These are phyloP conservation scores for Citeromyces nyonsensis DNA, from an alignment of 805 yeast genomes.

Conservation along the genomic window DNA sequence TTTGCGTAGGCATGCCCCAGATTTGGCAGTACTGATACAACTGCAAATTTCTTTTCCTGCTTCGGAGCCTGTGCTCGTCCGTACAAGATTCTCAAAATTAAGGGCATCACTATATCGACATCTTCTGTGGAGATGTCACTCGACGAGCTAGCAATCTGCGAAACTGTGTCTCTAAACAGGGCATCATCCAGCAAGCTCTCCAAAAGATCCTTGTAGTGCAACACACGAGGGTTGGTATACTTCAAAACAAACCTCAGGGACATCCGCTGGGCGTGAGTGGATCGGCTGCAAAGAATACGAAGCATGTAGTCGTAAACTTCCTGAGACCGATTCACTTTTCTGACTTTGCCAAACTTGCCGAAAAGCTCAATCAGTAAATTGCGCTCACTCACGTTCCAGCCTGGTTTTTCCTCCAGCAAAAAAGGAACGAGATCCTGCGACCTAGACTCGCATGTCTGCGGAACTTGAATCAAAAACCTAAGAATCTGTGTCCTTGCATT, in stretches of 20 bases:
- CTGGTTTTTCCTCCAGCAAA: slow-evolving; percentile 20
- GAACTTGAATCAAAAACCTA: slow-evolving; percentile 38
- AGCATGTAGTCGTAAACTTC: slow-evolving; percentile 38
- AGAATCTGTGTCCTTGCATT: slow-evolving; percentile 41
- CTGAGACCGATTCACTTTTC: slow-evolving; percentile 31
- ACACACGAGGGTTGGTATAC: slow-evolving; percentile 39
- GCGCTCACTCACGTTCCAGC: slow-evolving; percentile 3
- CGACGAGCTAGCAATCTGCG: slow-evolving; percentile 17
- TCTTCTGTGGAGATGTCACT: slow-evolving; percentile 21
- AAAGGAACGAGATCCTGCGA: slow-evolving; percentile 41
- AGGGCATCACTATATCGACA: slow-evolving; percentile 43
- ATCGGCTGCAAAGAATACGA: slow-evolving; percentile 43
- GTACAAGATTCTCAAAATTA: slow-evolving; percentile 62
- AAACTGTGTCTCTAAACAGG: slow-evolving; percentile 70
- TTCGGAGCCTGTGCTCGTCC: slow-evolving; percentile 77
- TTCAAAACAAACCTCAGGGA: slow-evolving; percentile 61
- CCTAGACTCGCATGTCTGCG: slow-evolving; percentile 54
- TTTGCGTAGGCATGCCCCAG: slow-evolving; percentile 33
- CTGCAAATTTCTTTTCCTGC: slow-evolving; percentile 57
- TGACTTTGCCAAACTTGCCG: slow-evolving; percentile 47
- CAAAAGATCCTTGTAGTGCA: slow-evolving; percentile 60
- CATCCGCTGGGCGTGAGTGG: slow-evolving; percentile 45
- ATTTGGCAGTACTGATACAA: slow-evolving; percentile 45
- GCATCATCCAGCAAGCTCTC: slow-evolving; percentile 68
- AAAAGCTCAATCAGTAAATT: slow-evolving; percentile 45